These are phyloP conservation scores for Acacia confusa DNA, from an alignment of 306 rosid genomes.

Conservation along the genomic window DNA sequence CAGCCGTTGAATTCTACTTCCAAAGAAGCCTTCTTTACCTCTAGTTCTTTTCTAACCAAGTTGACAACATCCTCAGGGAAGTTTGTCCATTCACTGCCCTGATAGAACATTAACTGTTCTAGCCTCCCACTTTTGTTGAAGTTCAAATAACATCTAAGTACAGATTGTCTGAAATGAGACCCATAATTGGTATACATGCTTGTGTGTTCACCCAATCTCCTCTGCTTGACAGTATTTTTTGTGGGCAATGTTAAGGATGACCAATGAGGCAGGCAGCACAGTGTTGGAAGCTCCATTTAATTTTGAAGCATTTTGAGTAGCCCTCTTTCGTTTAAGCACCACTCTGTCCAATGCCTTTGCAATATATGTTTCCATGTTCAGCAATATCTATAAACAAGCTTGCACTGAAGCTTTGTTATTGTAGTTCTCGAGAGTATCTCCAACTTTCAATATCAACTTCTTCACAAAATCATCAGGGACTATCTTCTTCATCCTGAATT, in stretches of 20 bases:
- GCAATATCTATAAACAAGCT: conserved; percentile 52
- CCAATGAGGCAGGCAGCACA: conserved; percentile 30
- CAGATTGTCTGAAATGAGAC: conserved; percentile 37
- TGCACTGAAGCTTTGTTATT: too few species aligned
- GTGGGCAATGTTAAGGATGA: conserved; percentile 13
- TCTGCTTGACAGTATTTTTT: conserved; percentile 45
- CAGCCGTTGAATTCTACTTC: conserved; percentile 64
- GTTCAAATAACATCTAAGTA: conserved; percentile 57
- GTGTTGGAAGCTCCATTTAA: conserved; percentile 41
- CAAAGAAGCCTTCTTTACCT: conserved; percentile 58
- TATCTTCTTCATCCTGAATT: too few species aligned
- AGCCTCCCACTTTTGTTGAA: conserved; percentile 71
- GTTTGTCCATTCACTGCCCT: conserved; percentile 70
- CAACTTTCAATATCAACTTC: too few species aligned
- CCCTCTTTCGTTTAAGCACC: conserved; percentile 53
- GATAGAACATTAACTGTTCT: conserved; percentile 69
- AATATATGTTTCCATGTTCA: conserved; percentile 60
- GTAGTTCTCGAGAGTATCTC: too few species aligned
- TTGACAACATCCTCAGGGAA: conserved; percentile 64
- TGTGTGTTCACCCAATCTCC: conserved; percentile 41
- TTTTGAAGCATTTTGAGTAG: conserved; percentile 40
- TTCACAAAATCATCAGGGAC: too few species aligned
- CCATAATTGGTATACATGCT: conserved; percentile 37
- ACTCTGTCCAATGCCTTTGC: conserved; percentile 70
- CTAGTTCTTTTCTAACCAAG: conserved; percentile 59